Base-by-base conservation (phyloP, 345 rosid genomes). In the Dipteronia dyeriana region DNA sequence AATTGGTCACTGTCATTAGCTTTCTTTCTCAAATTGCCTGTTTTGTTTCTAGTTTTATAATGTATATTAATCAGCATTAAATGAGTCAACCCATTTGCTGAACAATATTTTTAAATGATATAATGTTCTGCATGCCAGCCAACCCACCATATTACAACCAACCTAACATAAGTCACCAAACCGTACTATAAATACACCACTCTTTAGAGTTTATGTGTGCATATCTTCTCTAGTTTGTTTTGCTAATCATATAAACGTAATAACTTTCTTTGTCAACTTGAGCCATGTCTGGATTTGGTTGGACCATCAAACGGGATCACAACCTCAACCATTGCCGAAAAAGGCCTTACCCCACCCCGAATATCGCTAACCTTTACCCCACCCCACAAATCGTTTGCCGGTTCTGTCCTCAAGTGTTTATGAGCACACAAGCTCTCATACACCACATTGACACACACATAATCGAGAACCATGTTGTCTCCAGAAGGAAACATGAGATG, bases 381-480 rank as follows among this genome's bases (percentile, higher is more conserved):
- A 34, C 6, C 4, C 9, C 80, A 12, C 81, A 76, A 3, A 34
- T 84, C 19, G 87, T 83, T 14, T 84, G 87, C 29, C 65, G 87
- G 23, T 60, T 84, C 19, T 82, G 85, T 51, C 71, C 79, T 29
- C 62, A 26, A 51, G 85, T 82, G 31, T 78, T 82, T 49, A 5
- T 51, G 19, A 82, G 76, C 73, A 73, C 70, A 3, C 82, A 77
- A 14, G 73, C 70, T 22, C 81, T 85, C 14, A 77, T 85, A 23
- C 66, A 62, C 34, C 85, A 85, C 66, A 68, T 82, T 3, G 82
- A 80, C 29, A 34, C 64, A 57, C 85, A 82, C 60, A n/a, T 72
- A 74, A n/a, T 1, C 1, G 76, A 66, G 0, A 39, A 78, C 10
- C 22, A 14, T 43, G 45, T 49, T 22, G 16, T 19, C 10, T 0